Conservation (phyloP, 768 basidiomycete species). For the Tubosaeta sp. region DNA sequence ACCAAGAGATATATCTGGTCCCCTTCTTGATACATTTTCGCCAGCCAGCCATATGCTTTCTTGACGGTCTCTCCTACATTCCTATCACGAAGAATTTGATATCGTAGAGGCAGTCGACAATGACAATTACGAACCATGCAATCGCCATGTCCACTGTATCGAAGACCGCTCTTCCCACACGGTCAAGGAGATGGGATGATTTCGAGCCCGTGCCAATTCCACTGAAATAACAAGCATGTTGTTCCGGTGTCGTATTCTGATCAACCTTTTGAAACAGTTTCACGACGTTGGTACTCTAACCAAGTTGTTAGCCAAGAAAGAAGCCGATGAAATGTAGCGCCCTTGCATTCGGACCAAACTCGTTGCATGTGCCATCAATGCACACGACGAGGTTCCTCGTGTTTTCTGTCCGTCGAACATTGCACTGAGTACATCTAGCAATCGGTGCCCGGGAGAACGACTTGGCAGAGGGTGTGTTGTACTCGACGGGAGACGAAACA, state of each 20-base stretch:
- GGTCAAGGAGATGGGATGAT: slow-evolving; percentile 22
- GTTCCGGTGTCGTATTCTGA: slow-evolving; percentile 14
- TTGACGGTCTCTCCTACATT: slow-evolving; percentile 33
- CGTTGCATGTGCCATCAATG: slow-evolving; percentile 24
- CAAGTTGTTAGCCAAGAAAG: slow-evolving; percentile 1
- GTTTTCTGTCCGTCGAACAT: slow-evolving; percentile 2
- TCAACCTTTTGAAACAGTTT: slow-evolving; percentile 30
- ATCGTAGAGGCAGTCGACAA: not conserved
- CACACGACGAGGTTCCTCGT: slow-evolving; percentile 22
- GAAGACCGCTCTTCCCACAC: slow-evolving; percentile 11
- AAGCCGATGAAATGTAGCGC: not conserved
- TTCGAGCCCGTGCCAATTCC: slow-evolving; percentile 31
- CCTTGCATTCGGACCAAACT: slow-evolving; percentile 18
- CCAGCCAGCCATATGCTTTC: slow-evolving; percentile 32
- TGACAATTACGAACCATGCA: slow-evolving; percentile 29
- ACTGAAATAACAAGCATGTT: slow-evolving; percentile 35
- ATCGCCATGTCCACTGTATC: slow-evolving; percentile 35
- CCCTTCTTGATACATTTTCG: slow-evolving; percentile 26
- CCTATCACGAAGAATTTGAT: slow-evolving; percentile 15
- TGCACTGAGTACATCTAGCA: slow-evolving; percentile 12
- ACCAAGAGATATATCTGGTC: slow-evolving; percentile 36
- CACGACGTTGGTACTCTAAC: slow-evolving; percentile 37
- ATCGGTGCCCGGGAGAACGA: not conserved
- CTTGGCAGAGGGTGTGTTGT: not conserved
- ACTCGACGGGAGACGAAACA: not conserved